Percentiles rank a stretch among this genome's conserved stretches.
These are phyloP conservation scores for Dipodascus geniculatus DNA, from an alignment of 805 yeast genomes.

Conservation along the genomic window DNA sequence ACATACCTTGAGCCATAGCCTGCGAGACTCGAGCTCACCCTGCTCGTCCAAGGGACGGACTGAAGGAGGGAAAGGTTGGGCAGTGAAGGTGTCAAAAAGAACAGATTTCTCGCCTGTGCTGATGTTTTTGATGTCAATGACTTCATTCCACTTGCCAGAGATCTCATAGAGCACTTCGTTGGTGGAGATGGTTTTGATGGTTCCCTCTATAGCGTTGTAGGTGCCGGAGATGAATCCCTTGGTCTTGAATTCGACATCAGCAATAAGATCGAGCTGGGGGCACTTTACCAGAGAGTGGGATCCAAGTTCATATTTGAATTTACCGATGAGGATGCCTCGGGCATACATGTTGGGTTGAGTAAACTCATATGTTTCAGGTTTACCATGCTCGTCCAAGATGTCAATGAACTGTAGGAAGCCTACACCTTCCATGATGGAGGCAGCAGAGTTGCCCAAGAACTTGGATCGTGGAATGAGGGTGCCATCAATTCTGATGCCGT, in stretches of 20 bases:
- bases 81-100: slow-evolving; percentile 49
- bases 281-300: slow-evolving; percentile 78
- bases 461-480: slow-evolving; percentile 74
- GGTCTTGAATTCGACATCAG: slow-evolving; percentile 86
- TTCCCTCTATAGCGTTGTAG: slow-evolving; percentile 80
- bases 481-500: slow-evolving; percentile 79
- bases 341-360: slow-evolving; percentile 97
- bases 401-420: slow-evolving; percentile 62
- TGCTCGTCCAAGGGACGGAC: slow-evolving; percentile 76
- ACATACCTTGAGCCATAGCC: slow-evolving; percentile 72
- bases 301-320: slow-evolving; percentile 80
- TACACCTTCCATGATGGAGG: slow-evolving; percentile 92
- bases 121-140: slow-evolving; percentile 53
- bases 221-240: slow-evolving; percentile 91
- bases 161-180: slow-evolving; percentile 53
- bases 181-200: slow-evolving; percentile 37
- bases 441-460: slow-evolving; percentile 91
- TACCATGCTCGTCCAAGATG: slow-evolving; percentile 32
- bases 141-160: slow-evolving; percentile 89
- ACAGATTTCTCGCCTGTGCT: slow-evolving; percentile 36
- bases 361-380: slow-evolving; percentile 61
- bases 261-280: slow-evolving; percentile 42
- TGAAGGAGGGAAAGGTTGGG: slow-evolving; percentile 45
- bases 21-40: slow-evolving; percentile 68
- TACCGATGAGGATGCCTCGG: slow-evolving; percentile 85